Percentiles rank a stretch among this genome's conserved stretches.
phyloP scores from a whole-genome alignment of 768 basidiomycete genomes.

The Lentinula sp. region DNA sequence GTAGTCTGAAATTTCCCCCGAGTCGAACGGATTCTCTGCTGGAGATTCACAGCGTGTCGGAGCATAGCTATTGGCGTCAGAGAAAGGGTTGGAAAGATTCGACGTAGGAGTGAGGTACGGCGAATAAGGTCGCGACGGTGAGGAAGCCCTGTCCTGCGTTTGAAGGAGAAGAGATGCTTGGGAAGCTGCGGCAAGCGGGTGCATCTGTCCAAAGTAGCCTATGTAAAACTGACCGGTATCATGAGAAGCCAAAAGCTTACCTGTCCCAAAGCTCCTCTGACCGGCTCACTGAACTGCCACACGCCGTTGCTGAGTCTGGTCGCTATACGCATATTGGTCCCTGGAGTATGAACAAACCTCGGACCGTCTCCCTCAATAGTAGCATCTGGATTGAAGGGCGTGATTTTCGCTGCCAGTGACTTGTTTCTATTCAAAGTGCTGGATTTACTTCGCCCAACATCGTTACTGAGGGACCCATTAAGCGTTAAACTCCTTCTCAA shows the following conservation, averaged over 20 bases:
- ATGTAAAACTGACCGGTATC: not conserved
- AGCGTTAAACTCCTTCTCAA: not conserved
- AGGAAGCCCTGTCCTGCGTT: not conserved
- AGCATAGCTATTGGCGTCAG: not conserved
- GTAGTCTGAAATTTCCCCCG: not conserved
- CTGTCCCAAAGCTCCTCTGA: not conserved
- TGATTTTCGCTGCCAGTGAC: not conserved
- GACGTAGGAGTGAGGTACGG: not conserved
- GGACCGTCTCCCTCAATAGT: not conserved
- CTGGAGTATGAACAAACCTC: constrained; percentile 1
- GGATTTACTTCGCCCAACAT: not conserved
- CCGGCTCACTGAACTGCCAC: not conserved
- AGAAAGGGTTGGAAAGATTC: not conserved
- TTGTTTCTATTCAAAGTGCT: not conserved
- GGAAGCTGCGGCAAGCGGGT: not conserved
- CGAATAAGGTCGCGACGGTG: not conserved
- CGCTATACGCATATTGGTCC: not conserved
- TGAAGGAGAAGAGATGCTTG: not conserved
- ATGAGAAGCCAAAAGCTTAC: not conserved
- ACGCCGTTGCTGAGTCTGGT: not conserved
- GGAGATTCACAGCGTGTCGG: not conserved
- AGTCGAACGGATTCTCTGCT: not conserved
- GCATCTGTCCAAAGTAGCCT: not conserved
- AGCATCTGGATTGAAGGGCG: not conserved
- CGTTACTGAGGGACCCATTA: not conserved